These are phyloP conservation scores for Blastocystis sp. DNA, from an alignment of 352 stramenopile genomes.

Conservation along the genomic window DNA sequence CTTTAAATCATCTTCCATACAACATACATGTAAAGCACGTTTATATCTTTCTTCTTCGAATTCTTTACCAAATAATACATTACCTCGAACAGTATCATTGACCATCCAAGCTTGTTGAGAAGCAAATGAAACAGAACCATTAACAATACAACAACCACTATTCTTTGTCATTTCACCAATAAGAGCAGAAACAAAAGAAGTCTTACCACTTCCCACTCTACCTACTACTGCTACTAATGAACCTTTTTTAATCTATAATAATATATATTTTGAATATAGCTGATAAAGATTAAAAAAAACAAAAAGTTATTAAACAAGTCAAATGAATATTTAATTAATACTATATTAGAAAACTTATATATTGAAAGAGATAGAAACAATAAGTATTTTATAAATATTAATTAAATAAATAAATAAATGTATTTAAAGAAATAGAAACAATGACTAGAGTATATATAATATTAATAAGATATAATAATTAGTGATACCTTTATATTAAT, in stretches of 20 bases:
- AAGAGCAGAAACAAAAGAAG: constrained; percentile 71
- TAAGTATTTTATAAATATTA: no score
- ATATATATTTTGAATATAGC: no score
- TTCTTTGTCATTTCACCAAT: constrained; percentile 66
- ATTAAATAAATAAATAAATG: neutral
- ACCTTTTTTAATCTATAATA: constrained; percentile 19
- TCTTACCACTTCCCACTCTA: constrained; percentile 75
- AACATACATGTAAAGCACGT: constrained; percentile 51
- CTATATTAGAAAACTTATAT: no score
- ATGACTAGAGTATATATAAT: no score
- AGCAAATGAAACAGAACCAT: constrained; percentile 56
- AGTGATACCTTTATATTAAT: no score
- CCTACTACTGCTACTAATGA: constrained; percentile 67
- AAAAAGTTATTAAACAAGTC: no score
- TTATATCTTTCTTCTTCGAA: constrained; percentile 52
- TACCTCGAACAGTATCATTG: constrained; percentile 68
- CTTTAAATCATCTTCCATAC: constrained; percentile 55
- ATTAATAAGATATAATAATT: no score
- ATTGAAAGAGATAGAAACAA: no score
- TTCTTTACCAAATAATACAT: constrained; percentile 63
- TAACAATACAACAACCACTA: constrained; percentile 41
- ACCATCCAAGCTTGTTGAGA: constrained; percentile 71
- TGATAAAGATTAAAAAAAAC: no score
- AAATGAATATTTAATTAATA: no score
- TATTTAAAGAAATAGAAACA: no score